phyloP scores from a whole-genome alignment of 1,284 basidiomycete genomes.

The Trichosporon sp. region DNA sequence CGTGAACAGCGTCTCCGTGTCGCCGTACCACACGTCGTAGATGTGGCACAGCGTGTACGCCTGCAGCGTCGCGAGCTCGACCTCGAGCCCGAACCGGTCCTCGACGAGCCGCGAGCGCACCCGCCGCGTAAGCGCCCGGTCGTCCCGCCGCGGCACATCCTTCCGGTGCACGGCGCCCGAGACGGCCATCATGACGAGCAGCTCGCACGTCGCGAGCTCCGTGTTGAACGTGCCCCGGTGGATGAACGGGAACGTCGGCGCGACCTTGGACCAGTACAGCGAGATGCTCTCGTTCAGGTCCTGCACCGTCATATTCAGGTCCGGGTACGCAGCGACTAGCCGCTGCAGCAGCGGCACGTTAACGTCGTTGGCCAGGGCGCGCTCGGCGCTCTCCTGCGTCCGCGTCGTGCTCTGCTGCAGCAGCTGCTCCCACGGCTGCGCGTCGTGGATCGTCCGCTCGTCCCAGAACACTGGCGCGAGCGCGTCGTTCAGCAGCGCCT shows the following conservation, averaged over 20 bases:
- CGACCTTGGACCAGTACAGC: slow-evolving; percentile 33
- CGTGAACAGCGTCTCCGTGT: slow-evolving; percentile 33
- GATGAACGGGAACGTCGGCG: slow-evolving; percentile 41
- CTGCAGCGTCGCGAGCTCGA: slow-evolving; percentile 37
- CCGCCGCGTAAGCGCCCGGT: slow-evolving; percentile 19
- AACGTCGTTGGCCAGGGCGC: slow-evolving; percentile 4
- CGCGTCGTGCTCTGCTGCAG: slow-evolving; percentile 12
- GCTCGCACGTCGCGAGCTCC: slow-evolving; percentile 27
- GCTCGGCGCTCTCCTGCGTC: slow-evolving; percentile 24
- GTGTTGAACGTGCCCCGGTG: slow-evolving; percentile 40
- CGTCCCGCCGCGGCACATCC: slow-evolving; percentile 5
- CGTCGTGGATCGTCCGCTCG: slow-evolving; percentile 4
- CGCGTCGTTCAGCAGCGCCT: slow-evolving; percentile 20
- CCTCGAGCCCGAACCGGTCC: slow-evolving; percentile 33
- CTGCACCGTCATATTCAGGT: slow-evolving; percentile 22
- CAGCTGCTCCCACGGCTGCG: slow-evolving; percentile 19
- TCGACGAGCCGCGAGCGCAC: slow-evolving; percentile 35
- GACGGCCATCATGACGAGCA: slow-evolving; percentile 40
- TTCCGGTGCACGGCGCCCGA: slow-evolving; percentile 23
- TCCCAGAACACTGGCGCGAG: slow-evolving; percentile 14
- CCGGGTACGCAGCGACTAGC: slow-evolving; percentile 20
- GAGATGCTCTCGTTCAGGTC: slow-evolving; percentile 27
- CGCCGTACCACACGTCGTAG: slow-evolving; percentile 40
- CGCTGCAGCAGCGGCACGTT: slow-evolving; percentile 17
- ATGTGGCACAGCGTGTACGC: slow-evolving; percentile 39